Evolutionary conservation across 371 early-diverging fungal species (phyloP).

Genomic region (Zychaea mexicana): DNA sequence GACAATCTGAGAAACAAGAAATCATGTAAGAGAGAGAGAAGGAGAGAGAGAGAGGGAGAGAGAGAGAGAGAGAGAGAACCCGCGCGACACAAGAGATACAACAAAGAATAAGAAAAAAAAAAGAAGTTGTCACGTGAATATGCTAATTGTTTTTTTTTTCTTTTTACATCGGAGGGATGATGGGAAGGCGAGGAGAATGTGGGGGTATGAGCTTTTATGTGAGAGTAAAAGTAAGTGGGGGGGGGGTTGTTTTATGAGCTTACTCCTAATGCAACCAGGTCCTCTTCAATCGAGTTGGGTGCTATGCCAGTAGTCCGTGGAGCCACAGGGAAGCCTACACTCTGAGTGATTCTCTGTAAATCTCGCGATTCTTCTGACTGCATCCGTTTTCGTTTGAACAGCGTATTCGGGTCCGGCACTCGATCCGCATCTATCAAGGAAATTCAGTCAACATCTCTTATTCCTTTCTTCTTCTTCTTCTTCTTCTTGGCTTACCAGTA

Average conservation of each 20-base stretch:
- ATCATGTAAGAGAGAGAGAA: too few relatives aligned
- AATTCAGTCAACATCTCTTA: not conserved
- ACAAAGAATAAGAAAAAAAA: not conserved
- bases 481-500: slow-evolving; percentile 3
- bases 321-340: slow-evolving; percentile 39
- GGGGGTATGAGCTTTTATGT: not conserved
- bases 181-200: not conserved
- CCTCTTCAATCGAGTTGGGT: slow-evolving; percentile 34
- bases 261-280: slow-evolving; percentile 47
- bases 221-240: not conserved
- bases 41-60: not conserved
- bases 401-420: slow-evolving; percentile 8
- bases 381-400: slow-evolving; percentile 2
- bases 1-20: not conserved
- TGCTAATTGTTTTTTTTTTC: not conserved
- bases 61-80: not conserved
- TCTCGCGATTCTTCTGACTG: slow-evolving; percentile 29
- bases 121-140: not conserved
- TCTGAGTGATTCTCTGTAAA: slow-evolving; percentile 27
- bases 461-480: not conserved
- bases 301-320: slow-evolving; percentile 23
- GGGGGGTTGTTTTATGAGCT: slow-evolving; percentile 10
- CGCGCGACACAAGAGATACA: too few relatives aligned
- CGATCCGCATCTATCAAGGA: slow-evolving; percentile 13
- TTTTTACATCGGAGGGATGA: not conserved